Conservation (phyloP, 2,329 filamentous ascomycete genomes). For the Venturia asperata region DNA sequence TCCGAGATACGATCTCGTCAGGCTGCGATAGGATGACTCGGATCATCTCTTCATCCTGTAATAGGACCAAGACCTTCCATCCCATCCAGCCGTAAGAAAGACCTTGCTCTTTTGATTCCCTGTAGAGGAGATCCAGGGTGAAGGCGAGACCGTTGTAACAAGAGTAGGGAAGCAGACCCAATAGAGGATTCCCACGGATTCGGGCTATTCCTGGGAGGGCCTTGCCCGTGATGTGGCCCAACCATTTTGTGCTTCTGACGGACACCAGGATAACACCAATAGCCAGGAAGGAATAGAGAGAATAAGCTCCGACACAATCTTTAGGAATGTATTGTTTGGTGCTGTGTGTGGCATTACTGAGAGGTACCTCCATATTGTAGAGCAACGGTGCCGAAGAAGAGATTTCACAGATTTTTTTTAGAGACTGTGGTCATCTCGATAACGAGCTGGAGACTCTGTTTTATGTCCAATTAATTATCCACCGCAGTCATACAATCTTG, state of each 20-base stretch:
- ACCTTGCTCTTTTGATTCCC: neutral
- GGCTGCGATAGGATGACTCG: neutral
- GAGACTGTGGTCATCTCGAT: neutral
- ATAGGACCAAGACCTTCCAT: neutral
- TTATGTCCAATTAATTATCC: neutral
- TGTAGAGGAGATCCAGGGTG: neutral
- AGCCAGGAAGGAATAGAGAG: neutral
- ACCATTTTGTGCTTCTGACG: neutral
- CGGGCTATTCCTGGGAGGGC: slow-evolving; percentile 1
- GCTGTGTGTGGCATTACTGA: neutral
- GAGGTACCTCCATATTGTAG: neutral
- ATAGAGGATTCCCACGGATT: neutral
- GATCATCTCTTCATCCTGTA: neutral
- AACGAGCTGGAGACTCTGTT: neutral
- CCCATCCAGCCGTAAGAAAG: slow-evolving; percentile 5
- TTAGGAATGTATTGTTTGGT: neutral
- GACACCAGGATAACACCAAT: neutral
- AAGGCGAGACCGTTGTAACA: neutral
- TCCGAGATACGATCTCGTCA: neutral
- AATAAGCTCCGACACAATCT: neutral
- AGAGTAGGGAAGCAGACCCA: neutral
- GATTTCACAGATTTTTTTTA: neutral
- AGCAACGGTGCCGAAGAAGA: neutral
- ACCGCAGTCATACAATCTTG: neutral
- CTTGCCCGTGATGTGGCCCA: neutral